These are phyloP conservation scores for Trichocladium uniseriatum DNA, from an alignment of 495 filamentous ascomycete genomes.

Conservation along the genomic window DNA sequence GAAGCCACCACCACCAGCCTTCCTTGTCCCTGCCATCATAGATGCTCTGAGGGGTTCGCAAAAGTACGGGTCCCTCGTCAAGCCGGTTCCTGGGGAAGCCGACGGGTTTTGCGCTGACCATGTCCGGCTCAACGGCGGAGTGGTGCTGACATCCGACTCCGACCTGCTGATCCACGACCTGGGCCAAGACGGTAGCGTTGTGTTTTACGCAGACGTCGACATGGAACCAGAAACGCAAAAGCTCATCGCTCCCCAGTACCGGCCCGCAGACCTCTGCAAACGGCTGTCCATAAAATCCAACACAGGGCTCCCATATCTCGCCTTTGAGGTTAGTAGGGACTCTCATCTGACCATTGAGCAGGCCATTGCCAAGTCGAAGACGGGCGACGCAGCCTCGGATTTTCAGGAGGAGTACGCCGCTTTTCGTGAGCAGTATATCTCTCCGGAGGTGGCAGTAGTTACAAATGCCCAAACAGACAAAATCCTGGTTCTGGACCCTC, in stretches of 20 bases:
- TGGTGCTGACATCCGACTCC: slow-evolving; percentile 60
- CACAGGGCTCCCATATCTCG: slow-evolving; percentile 22
- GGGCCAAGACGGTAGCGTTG: slow-evolving; percentile 45
- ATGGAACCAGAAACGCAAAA: neutral
- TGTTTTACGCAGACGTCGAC: slow-evolving; percentile 48
- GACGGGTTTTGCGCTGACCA: slow-evolving; percentile 56
- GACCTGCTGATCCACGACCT: slow-evolving; percentile 64
- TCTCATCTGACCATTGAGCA: slow-evolving; percentile 23
- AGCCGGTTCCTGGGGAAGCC: slow-evolving; percentile 61
- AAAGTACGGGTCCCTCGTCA: slow-evolving; percentile 40
- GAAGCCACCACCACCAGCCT: slow-evolving; percentile 46
- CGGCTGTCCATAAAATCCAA: slow-evolving; percentile 25
- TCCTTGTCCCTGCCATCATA: slow-evolving; percentile 59
- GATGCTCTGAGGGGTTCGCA: slow-evolving; percentile 43
- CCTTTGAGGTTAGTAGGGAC: slow-evolving; percentile 34
- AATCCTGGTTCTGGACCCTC: slow-evolving; percentile 32
- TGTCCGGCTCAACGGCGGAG: slow-evolving; percentile 40
- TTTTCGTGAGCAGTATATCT: slow-evolving; percentile 40
- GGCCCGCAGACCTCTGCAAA: slow-evolving; percentile 27
- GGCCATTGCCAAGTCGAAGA: slow-evolving; percentile 20
- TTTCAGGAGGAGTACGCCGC: slow-evolving; percentile 24
- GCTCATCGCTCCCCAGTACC: slow-evolving; percentile 33
- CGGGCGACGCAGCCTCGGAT: slow-evolving; percentile 8
- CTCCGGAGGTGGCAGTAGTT: slow-evolving; percentile 10
- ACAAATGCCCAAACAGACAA: neutral